Evolutionary conservation across 768 basidiomycete genomes (phyloP).

Genomic region (Lyophyllum decastes): DNA sequence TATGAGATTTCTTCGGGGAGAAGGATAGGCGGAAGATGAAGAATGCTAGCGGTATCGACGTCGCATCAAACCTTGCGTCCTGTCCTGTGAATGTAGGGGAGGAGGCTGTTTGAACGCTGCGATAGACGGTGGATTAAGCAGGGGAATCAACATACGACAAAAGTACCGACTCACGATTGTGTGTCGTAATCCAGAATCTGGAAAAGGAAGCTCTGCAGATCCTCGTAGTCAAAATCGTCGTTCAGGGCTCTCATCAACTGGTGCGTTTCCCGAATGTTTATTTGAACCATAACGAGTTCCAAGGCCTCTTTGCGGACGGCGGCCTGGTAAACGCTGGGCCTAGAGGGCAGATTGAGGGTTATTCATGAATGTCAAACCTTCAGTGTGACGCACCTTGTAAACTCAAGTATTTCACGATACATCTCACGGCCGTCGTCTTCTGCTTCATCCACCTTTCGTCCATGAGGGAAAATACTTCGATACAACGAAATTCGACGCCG

Average conservation of each 20-base stretch:
- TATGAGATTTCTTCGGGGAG: constrained; percentile 2
- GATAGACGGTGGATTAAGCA: not conserved
- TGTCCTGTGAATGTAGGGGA: not conserved
- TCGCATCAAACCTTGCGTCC: constrained; percentile 1
- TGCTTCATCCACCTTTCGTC: not conserved
- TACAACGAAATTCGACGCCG: constrained; percentile 4
- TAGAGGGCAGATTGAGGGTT: not conserved
- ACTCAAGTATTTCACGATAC: constrained; percentile 11
- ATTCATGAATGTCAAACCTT: not conserved
- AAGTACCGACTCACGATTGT: not conserved
- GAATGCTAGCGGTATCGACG: constrained; percentile 7
- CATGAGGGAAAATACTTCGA: constrained; percentile 11
- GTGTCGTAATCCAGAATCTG: constrained; percentile 8
- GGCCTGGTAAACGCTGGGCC: constrained; percentile 7
- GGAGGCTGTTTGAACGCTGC: not conserved
- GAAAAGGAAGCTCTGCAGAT: constrained; percentile 1
- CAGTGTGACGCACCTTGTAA: not conserved
- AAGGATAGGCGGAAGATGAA: constrained; percentile 10
- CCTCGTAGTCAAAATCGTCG: constrained; percentile 7
- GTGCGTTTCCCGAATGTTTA: constrained; percentile 11
- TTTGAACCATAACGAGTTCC: constrained; percentile 5
- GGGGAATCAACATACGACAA: not conserved
- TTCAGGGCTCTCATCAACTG: constrained; percentile 7
- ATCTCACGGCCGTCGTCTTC: constrained; percentile 6
- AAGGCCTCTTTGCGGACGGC: constrained; percentile 7